These are phyloP conservation scores for Pelagophyceae sp. DNA, from an alignment of 352 stramenopile genomes.

Conservation along the genomic window DNA sequence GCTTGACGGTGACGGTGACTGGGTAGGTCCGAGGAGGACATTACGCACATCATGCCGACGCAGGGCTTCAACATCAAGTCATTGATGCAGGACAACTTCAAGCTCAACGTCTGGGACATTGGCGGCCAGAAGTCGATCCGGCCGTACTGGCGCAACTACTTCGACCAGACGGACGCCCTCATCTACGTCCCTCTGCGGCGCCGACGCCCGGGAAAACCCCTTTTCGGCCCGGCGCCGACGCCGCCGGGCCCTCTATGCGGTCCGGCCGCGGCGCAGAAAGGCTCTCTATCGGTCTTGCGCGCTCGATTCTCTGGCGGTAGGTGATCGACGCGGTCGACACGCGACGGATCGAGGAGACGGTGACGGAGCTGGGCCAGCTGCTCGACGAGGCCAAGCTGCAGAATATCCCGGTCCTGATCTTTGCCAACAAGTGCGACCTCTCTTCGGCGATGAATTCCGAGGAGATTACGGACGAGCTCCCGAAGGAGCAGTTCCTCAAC, in stretches of 20 bases:
- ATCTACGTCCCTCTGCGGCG: slow-evolving; percentile 93
- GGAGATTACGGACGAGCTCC: slow-evolving; percentile 61
- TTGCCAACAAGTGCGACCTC: slow-evolving; percentile 92
- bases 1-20: too few species aligned
- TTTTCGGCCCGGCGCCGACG: too few species aligned
- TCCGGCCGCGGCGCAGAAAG: too few species aligned
- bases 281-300: too few species aligned
- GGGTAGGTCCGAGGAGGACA: slow-evolving; percentile 81
- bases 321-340: too few species aligned
- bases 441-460: slow-evolving; percentile 73
- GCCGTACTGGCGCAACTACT: slow-evolving; percentile 96
- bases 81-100: slow-evolving; percentile 86
- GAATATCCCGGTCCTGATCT: slow-evolving; percentile 81
- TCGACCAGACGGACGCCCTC: slow-evolving; percentile 78
- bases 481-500: slow-evolving; percentile 50
- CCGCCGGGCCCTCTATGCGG: too few species aligned
- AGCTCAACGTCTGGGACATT: slow-evolving; percentile 96
- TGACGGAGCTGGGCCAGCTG: slow-evolving; percentile 77
- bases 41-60: slow-evolving; percentile 80
- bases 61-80: slow-evolving; percentile 94
- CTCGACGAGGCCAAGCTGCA: slow-evolving; percentile 85
- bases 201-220: too few species aligned
- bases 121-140: slow-evolving; percentile 89
- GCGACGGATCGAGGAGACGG: slow-evolving; percentile 79
- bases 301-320: too few species aligned